Conservation (phyloP, 805 yeast genomes). For the Candida nonsorbophila region DNA sequence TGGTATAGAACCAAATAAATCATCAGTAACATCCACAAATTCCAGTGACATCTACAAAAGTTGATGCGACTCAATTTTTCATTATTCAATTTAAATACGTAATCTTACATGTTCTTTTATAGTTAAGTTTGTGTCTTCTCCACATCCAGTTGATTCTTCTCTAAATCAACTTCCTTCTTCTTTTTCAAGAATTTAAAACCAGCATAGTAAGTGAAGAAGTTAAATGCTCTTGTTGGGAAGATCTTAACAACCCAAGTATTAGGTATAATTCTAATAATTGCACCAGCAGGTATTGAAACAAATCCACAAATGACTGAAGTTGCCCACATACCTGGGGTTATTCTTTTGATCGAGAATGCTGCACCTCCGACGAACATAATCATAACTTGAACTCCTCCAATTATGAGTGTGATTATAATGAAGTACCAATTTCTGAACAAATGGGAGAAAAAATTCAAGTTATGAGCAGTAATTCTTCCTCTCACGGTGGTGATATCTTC, state of each 20-base stretch:
- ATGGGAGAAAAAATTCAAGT: conserved; percentile 80
- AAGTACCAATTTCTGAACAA: conserved; percentile 81
- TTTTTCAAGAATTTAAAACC: conserved; percentile 31
- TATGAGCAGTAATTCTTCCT: conserved; percentile 55
- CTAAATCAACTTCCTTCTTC: conserved; percentile 14
- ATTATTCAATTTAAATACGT: too few species aligned
- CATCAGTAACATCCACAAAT: conserved; percentile 51
- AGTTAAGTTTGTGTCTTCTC: too few species aligned
- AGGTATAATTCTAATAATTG: conserved; percentile 72
- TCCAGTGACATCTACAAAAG: too few species aligned
- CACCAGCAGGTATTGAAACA: conserved; percentile 76
- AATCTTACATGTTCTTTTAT: too few species aligned
- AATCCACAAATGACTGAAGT: conserved; percentile 80
- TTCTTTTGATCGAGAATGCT: conserved; percentile 78
- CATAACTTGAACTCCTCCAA: conserved; percentile 78
- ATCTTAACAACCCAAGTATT: conserved; percentile 63
- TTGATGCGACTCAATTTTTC: too few species aligned
- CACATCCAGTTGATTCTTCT: too few species aligned
- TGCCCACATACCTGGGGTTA: conserved; percentile 86
- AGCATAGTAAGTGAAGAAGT: conserved; percentile 27
- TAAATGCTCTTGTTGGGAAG: conserved; percentile 60
- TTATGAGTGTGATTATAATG: conserved; percentile 61
- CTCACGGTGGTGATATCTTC: conserved; percentile 56
- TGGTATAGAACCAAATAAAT: conserved; percentile 37
- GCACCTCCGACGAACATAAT: conserved; percentile 98